Evolutionary conservation across 1,139 yeast genomes (phyloP), one percentile per base, ranked within the genome.

Genomic region (Candida sp.): DNA sequence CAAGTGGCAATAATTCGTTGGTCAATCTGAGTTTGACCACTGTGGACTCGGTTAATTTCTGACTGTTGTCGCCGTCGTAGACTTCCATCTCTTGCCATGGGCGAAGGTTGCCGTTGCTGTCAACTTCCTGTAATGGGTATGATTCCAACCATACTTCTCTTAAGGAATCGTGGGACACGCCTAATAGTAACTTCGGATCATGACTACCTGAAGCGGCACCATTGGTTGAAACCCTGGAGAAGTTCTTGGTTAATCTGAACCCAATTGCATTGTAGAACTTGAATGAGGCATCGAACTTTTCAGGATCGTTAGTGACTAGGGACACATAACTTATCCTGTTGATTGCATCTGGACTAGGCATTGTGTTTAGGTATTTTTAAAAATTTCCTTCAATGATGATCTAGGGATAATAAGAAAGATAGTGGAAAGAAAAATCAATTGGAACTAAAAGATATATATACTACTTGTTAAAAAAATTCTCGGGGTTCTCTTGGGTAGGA

Each of bases 141-240:
- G 85, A 73, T 61, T 87, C 89, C 45, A 88, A 64, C 94, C 96
- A 88, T 42, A 83, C 69, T 67, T 88, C 96, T 57, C 77, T 78
- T 48, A 85, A 62, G 0, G 92, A 86, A 57, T 86, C 90, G 53
- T 75, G 76, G 23, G 90, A 81, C 42, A 88, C 74, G 3, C 93
- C 93, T 45, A 70, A 59, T 45, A 69, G 73, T 37, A 64, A 61
- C 52, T 61, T 66, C 49, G 69, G 68, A 53, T 66, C 68, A 56
- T 57, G 60, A 35, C 63, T 60, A 27, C 65, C 72, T 45, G 65
- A 67, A 38, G 69, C 77, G 41, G 74, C 69, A 50, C 72, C 78
- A 57, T 63, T 70, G 63, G 74, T 73, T 63, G 78, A 79, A 27
- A 66, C 60, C 63, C 81, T 85, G 53, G 80, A 72, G 66, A 74